phyloP scores from a whole-genome alignment of 495 filamentous ascomycete species.

The Pyrenula massariospora region DNA sequence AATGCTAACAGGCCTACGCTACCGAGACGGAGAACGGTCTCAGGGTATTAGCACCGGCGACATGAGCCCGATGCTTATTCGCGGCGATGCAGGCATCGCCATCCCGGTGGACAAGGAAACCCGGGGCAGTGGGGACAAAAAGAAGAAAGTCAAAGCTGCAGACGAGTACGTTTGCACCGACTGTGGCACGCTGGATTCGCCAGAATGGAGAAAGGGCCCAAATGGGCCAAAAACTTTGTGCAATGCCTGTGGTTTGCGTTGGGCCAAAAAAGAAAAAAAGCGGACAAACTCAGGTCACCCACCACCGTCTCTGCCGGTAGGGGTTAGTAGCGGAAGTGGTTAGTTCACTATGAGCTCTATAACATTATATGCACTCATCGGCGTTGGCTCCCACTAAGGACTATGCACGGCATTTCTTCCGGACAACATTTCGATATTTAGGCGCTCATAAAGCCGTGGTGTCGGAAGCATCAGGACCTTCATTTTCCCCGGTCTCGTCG shows the following conservation, averaged over 20 bases:
- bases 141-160: slow-evolving; percentile 78
- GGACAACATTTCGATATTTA: too few species aligned
- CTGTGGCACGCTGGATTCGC: slow-evolving; percentile 87
- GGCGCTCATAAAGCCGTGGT: not conserved
- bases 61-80: slow-evolving; percentile 64
- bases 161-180: slow-evolving; percentile 96
- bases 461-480: not conserved
- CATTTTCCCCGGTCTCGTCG: not conserved
- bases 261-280: slow-evolving; percentile 74
- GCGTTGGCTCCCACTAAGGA: too few species aligned
- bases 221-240: slow-evolving; percentile 91
- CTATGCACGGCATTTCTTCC: too few species aligned
- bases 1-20: slow-evolving; percentile 82
- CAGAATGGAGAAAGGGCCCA: slow-evolving; percentile 94
- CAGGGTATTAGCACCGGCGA: slow-evolving; percentile 82
- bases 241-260: slow-evolving; percentile 85
- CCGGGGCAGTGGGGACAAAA: slow-evolving; percentile 48
- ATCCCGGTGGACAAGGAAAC: slow-evolving; percentile 65
- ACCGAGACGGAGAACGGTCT: slow-evolving; percentile 80
- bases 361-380: too few species aligned
- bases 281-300: slow-evolving; percentile 14
- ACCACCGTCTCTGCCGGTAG: slow-evolving; percentile 10
- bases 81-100: slow-evolving; percentile 76
- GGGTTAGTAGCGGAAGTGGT: slow-evolving; percentile 10
- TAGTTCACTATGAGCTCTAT: not conserved